phyloP scores from a whole-genome alignment of 306 rosid genomes.

The Castanospermum australe region DNA sequence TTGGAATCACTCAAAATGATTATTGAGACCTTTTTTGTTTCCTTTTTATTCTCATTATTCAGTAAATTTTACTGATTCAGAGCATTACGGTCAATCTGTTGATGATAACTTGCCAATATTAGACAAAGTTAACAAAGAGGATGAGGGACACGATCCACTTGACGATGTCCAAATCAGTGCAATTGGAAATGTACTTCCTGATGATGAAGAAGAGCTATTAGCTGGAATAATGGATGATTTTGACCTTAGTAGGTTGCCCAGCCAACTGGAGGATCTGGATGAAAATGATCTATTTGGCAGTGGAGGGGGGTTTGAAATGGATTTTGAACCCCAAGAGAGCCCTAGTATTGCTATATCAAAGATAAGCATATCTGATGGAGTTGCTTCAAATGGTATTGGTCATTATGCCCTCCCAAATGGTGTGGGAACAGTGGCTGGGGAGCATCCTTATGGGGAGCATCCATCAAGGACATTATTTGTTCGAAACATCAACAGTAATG shows the following conservation, averaged over 20 bases:
- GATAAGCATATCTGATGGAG: constrained; percentile 53
- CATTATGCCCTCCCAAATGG: constrained; percentile 61
- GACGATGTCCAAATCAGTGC: constrained; percentile 43
- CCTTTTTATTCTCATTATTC: constrained; percentile 19
- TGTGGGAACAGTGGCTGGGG: constrained; percentile 71
- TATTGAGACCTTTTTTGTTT: constrained; percentile 2
- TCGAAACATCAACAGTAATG: constrained; percentile 75
- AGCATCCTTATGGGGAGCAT: constrained; percentile 88
- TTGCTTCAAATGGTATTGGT: constrained; percentile 47
- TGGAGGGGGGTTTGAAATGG: constrained; percentile 83
- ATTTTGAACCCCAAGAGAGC: constrained; percentile 65
- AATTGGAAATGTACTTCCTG: constrained; percentile 64
- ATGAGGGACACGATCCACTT: constrained; percentile 45
- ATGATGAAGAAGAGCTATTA: constrained; percentile 71
- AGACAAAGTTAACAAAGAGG: constrained; percentile 35
- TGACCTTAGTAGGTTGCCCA: constrained; percentile 75
- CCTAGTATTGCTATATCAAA: constrained; percentile 49
- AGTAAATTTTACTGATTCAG: constrained; percentile 58
- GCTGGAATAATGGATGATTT: constrained; percentile 76
- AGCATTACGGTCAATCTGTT: constrained; percentile 36
- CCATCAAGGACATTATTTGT: constrained; percentile 85
- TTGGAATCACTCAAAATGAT: not conserved
- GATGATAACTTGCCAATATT: constrained; percentile 46
- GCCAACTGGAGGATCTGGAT: constrained; percentile 75
- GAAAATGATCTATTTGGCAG: constrained; percentile 74